Evolutionary conservation across 2,329 filamentous ascomycete species (phyloP), one percentile per base, ranked within the genome.

Genomic region (Xylariaceae sp.): DNA sequence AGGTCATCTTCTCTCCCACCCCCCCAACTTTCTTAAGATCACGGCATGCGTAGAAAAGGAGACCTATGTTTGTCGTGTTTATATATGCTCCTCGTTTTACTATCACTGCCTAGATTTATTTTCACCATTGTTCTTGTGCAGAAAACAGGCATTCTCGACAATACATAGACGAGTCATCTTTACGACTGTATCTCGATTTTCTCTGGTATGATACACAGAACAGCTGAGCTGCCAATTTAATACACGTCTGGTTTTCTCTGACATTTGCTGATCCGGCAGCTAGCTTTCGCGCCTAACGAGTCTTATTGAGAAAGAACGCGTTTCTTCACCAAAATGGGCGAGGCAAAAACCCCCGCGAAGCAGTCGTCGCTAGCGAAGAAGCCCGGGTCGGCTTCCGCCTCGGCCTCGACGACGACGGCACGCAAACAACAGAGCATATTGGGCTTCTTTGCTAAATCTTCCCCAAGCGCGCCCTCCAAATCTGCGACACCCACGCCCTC

Each of bases 371-470:
- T 68, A 50, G 69, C 72, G 49, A 75, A 73, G 65, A 80, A 80
- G 64, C 68, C 73, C 42, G 70, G 71, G 44, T 70, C 72, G 8
- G 79, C 80, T 56, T 72, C 75, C 26, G 41, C 46, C 26, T 50
- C 62, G 9, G 51, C 58, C 7, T 51, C 58, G 8, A 57, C 60
- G n/a, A 57, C 60, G n/a, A 71, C 74, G 4, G 70, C 70, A 58
- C 84, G 84, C 66, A 84, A 81, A 65, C 85, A 88, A 62, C 85
- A 89, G 68, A 88, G 86, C 51, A 90, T 94, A 56, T 75, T 90
- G 37, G 87, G 87, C 43, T 94, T 94, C 78, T 92, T 92, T 66
- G 79, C 86, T 62, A 90, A 88, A 68, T 72, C 78, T 2, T 60
- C 57, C 26, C 52, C 57, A 9, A 51, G 0, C 6, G 54, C 57